These are phyloP conservation scores for Trametopsis cervina DNA, from an alignment of 768 basidiomycete genomes.

Conservation along the genomic window DNA sequence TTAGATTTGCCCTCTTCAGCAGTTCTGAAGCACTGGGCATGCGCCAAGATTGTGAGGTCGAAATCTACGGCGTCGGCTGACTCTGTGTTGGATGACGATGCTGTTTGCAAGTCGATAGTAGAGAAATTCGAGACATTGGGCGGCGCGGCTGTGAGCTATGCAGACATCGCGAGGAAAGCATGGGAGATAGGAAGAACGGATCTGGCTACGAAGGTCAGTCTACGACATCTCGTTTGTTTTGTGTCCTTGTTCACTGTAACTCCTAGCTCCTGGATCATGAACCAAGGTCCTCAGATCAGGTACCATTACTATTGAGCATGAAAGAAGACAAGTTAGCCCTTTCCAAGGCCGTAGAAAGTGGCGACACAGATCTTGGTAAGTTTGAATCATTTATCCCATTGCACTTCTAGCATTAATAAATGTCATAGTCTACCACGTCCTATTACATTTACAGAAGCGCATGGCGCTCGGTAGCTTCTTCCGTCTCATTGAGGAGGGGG, in stretches of 20 bases:
- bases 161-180: slow-evolving; percentile 89
- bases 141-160: slow-evolving; percentile 77
- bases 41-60: slow-evolving; percentile 78
- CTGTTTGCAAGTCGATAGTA: slow-evolving; percentile 77
- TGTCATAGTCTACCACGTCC: slow-evolving; percentile 81
- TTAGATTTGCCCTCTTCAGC: slow-evolving; percentile 78
- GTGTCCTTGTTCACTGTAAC: neutral
- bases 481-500: slow-evolving; percentile 88
- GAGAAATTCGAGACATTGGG: slow-evolving; percentile 84
- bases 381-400: slow-evolving; percentile 1
- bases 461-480: slow-evolving; percentile 90
- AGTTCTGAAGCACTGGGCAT: slow-evolving; percentile 94
- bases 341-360: slow-evolving; percentile 86
- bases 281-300: slow-evolving; percentile 81
- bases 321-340: slow-evolving; percentile 88
- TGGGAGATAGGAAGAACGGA: slow-evolving; percentile 82
- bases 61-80: slow-evolving; percentile 50
- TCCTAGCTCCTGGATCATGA: slow-evolving; percentile 86
- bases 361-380: slow-evolving; percentile 89
- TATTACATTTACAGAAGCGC: slow-evolving; percentile 79
- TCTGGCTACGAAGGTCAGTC: slow-evolving; percentile 73
- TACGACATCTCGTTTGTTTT: neutral
- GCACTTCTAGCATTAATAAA: neutral
- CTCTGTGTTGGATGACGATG: slow-evolving; percentile 60
- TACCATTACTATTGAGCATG: slow-evolving; percentile 89